Evolutionary conservation across 306 rosid species (phyloP), one percentile per base, ranked within the genome.

Genomic region (Vicia faba): DNA sequence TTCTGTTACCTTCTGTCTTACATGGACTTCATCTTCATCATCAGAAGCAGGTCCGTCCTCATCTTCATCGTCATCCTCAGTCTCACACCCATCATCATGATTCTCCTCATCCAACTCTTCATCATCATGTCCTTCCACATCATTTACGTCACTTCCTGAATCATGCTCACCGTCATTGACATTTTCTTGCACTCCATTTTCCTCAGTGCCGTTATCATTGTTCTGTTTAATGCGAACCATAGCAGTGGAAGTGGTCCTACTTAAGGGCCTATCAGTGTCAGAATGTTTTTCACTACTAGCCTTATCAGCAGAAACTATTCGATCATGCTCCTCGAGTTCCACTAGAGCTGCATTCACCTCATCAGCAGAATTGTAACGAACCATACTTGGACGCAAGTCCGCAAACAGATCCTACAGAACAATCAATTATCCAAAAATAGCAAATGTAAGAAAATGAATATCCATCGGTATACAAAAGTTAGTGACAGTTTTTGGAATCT

Each of bases 1-100:
- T 78, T 85, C 81, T 2, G 91, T 60, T 80, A 86, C 86, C 74
- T 83, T 88, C 85, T 88, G 97, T 64, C 97, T 90, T 31, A 95
- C 97, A 68, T 78, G 97, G 70, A 95, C 97, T 83, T 90, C 97
- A 78, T 90, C 99, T 12, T 95, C 98, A 57, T 89, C 96, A 44
- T 95, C 97, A n/a, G 96, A 88, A 59, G 77, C 95, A 71, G 90
- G 90, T 71, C 84, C 95, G 51, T 91, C 96, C 8, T 86, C 93
- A 14, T 85, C 89, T 0, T 84, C 91, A 0, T 85, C 96, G 3
- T 88, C 93, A 45, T 90, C 96, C 53, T 89, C 97, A 36, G 89
- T 86, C 45, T 88, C 97, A 80, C 85, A 74, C 73, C 91, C 95
- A 72, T 81, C 88, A 13, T 84, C 97, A 61, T 79, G 96, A 79